Evolutionary conservation across 139 green algal genomes (phyloP), one percentile per base, ranked within the genome.

Genomic region (Ostreobium quekettii): DNA sequence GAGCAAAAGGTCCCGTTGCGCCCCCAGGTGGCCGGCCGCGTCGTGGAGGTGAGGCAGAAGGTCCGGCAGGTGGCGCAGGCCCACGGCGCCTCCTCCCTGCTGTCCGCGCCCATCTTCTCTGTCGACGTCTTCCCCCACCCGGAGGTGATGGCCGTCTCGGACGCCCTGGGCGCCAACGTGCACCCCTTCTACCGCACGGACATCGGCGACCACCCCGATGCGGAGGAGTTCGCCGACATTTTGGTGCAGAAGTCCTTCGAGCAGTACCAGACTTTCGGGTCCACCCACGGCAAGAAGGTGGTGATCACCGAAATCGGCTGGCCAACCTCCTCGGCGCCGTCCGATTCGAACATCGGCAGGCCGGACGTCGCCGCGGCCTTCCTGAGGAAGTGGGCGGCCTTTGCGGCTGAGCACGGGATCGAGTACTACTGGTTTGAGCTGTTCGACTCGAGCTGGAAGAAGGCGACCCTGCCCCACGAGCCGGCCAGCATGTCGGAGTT

Each of bases 371-470:
- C n/a, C n/a, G n/a, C n/a, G n/a, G n/a, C n/a, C n/a, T 66, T 66
- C 19, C 4, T 66, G 59, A 5, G 47, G 28, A 68, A 68, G 36
- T 68, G 49, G 37, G 15, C 36, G 38, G 35, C 61, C 31, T 53
- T 28, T 28, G 61, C 36, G 36, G 61, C 8, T 6, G 15, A 19
- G 22, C 26, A 47, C 31, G 36, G 36, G 11, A 7, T 53, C 24
- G 35, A 68, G 61, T 68, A 68, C 26, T 68, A 35, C 19, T 33
- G 26, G 7, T 68, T 68, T 29, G 61, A 68, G 35, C 36, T 68
- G 5, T 33, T 68, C 4, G 61, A 68, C 36, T 47, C 24, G 35
- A 35, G 30, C 26, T 68, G 61, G 61, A 68, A 68, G 61, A 31
- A 53, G 35, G 11, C 11, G 26, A 38, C 47, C 19, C 36, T 48